A percentile compares a stretch with the other conserved stretches of the same genome.
Evolutionary conservation across 2,329 filamentous ascomycete species (phyloP).

Genomic region (Sclerotinia minor): DNA sequence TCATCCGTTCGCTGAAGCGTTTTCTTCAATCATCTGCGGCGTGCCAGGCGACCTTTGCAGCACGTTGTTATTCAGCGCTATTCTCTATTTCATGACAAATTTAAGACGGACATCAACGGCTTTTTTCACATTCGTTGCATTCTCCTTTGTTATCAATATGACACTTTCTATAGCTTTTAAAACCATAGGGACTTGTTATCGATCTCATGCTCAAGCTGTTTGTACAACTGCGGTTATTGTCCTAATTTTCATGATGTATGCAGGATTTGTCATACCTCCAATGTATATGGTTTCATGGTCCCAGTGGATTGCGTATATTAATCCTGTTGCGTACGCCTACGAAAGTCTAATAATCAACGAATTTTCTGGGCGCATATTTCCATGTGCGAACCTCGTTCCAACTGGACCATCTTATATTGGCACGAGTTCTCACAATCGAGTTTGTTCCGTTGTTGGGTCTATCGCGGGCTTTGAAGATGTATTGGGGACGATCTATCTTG

Average conservation of each 20-base stretch:
- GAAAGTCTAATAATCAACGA: conserved; percentile 83
- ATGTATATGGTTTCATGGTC: conserved; percentile 74
- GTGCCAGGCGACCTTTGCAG: conserved; percentile 73
- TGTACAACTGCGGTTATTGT: conserved; percentile 57
- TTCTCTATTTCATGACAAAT: conserved; percentile 85
- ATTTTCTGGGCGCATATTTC: conserved; percentile 49
- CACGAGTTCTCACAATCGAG: conserved; percentile 32
- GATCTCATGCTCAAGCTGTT: conserved; percentile 66
- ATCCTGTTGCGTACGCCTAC: conserved; percentile 70
- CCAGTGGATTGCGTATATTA: conserved; percentile 72
- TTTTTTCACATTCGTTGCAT: conserved; percentile 75
- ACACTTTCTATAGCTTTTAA: conserved; percentile 85
- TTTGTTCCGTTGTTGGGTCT: conserved; percentile 62
- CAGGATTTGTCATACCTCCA: conserved; percentile 47
- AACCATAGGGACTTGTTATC: conserved; percentile 71
- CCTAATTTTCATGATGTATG: conserved; percentile 38
- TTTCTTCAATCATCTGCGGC: conserved; percentile 83
- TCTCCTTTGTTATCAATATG: conserved; percentile 37
- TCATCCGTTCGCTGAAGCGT: conserved; percentile 86
- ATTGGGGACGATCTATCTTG: conserved; percentile 52
- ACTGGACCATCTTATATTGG: conserved; percentile 26
- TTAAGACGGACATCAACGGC: conserved; percentile 70
- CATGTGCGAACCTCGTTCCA: conserved; percentile 35
- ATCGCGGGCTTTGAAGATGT: conserved; percentile 54
- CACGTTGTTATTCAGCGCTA: conserved; percentile 70